phyloP scores from a whole-genome alignment of 306 rosid species.

The Quercus gilva region DNA sequence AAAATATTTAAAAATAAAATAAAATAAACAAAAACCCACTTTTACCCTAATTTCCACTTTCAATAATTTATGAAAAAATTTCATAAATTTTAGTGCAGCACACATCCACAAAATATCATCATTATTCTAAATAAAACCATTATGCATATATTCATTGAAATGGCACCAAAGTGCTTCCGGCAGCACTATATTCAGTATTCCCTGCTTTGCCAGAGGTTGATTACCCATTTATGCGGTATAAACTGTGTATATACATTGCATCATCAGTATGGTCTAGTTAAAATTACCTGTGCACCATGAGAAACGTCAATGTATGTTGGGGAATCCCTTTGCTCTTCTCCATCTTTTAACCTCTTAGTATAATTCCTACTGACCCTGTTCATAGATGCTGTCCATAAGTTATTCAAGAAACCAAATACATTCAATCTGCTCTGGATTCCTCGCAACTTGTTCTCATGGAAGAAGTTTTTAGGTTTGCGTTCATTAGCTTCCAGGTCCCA shows the following conservation, averaged over 20 bases:
- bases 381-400: conserved; percentile 20
- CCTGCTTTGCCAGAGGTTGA: background rate
- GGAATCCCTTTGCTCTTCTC: conserved; percentile 36
- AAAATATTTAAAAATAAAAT: too few species aligned
- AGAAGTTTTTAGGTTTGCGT: conserved; percentile 23
- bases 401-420: conserved; percentile 13
- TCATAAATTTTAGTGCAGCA: background rate
- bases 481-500: conserved; percentile 37
- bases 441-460: conserved; percentile 16
- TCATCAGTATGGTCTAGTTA: background rate
- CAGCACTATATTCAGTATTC: background rate
- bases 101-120: background rate
- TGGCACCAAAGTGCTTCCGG: background rate
- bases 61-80: too few species aligned
- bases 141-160: background rate
- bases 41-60: too few species aligned
- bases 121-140: background rate
- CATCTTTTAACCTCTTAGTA: conserved; percentile 40
- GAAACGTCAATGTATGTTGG: conserved; percentile 15
- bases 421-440: conserved; percentile 18
- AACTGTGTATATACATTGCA: background rate
- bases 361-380: conserved; percentile 28
- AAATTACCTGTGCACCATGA: conserved; percentile 22
- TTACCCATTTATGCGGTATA: background rate
- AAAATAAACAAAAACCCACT: too few species aligned